Conservation (phyloP, 2,329 filamentous ascomycete genomes). For the Catunica adiposa region DNA sequence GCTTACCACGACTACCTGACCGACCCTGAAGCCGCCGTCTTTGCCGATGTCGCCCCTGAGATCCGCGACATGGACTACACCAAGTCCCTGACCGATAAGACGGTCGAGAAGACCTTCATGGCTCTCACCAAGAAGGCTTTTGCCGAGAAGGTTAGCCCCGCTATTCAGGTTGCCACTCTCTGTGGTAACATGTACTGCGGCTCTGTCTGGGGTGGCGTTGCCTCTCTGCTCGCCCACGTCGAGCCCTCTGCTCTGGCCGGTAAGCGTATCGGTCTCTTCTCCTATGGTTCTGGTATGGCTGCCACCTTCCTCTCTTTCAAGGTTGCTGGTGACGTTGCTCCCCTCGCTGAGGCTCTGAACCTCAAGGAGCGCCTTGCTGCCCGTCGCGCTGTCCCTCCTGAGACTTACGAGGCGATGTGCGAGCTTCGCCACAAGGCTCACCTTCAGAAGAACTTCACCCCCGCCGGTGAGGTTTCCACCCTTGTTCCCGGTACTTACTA, state of each 20-base stretch:
- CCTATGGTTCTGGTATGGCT: slow-evolving; percentile 61
- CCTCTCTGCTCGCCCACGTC: slow-evolving; percentile 49
- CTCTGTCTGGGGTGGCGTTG: slow-evolving; percentile 63
- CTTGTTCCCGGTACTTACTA: slow-evolving; percentile 58
- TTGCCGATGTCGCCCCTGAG: slow-evolving; percentile 60
- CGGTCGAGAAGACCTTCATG: slow-evolving; percentile 78
- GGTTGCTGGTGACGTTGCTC: slow-evolving; percentile 51
- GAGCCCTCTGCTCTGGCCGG: slow-evolving; percentile 46
- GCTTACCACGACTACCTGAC: slow-evolving; percentile 73
- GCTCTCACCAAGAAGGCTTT: slow-evolving; percentile 68
- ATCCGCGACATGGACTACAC: slow-evolving; percentile 64
- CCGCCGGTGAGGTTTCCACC: slow-evolving; percentile 49
- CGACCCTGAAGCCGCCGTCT: slow-evolving; percentile 49
- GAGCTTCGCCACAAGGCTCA: slow-evolving; percentile 68
- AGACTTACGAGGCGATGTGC: slow-evolving; percentile 64
- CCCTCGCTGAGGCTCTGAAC: slow-evolving; percentile 50
- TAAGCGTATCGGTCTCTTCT: slow-evolving; percentile 62
- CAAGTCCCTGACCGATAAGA: slow-evolving; percentile 65
- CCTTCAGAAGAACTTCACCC: slow-evolving; percentile 62
- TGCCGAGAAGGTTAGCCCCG: slow-evolving; percentile 57
- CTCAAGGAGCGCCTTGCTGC: slow-evolving; percentile 51
- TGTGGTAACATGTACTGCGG: slow-evolving; percentile 54
- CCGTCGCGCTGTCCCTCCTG: slow-evolving; percentile 49
- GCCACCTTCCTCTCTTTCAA: slow-evolving; percentile 59
- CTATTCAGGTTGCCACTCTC: slow-evolving; percentile 60